Evolutionary conservation across 73 alveolate genomes (phyloP), one percentile per base, ranked within the genome.

Genomic region (Tetrahymena elliotti): DNA sequence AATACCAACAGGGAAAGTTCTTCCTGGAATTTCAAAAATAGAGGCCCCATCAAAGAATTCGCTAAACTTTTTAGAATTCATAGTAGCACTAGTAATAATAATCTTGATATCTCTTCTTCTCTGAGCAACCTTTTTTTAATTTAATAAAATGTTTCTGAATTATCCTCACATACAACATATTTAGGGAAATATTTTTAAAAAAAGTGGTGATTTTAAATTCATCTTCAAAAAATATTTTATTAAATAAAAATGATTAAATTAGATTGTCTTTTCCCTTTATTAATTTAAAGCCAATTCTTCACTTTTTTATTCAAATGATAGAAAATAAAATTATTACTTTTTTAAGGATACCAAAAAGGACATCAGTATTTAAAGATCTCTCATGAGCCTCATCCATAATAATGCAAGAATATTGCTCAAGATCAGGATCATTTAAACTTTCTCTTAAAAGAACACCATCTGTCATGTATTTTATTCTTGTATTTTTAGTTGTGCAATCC

Each of bases 381-480:
- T 98, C 99, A 96, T 99, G 99, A 41, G 99, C 99, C 95, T 99
- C 99, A 97, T 99, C 99, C 99, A 99, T 98, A 13, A 99, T 94
- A 96, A 97, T 95, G 98, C 98, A 99, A 3, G 99, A 97, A 95
- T 99, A 99, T 95, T 98, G 94, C 93, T 99, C 99, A 52, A 99
- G 96, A 96, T 98, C 99, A 36, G 99, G 98, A 97, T 99, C 99
- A 84, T 98, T 98, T 68, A 99, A 97, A 53, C 99, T 97, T 97
- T 99, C 99, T 96, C 99, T 98, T 96, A 99, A 97, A 83, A 99
- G 97, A 93, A 99, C 99, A 52, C 99, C 99, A 96, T 99, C 99
- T 41, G 99, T 99, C 99, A 99, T 99, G 97, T 99, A 99, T 97
- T 99, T 99, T 94, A 99, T 99, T 92, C 97, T 95, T 47, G 99